phyloP scores from a whole-genome alignment of 805 yeast genomes.

The Candida yuanshanica region DNA sequence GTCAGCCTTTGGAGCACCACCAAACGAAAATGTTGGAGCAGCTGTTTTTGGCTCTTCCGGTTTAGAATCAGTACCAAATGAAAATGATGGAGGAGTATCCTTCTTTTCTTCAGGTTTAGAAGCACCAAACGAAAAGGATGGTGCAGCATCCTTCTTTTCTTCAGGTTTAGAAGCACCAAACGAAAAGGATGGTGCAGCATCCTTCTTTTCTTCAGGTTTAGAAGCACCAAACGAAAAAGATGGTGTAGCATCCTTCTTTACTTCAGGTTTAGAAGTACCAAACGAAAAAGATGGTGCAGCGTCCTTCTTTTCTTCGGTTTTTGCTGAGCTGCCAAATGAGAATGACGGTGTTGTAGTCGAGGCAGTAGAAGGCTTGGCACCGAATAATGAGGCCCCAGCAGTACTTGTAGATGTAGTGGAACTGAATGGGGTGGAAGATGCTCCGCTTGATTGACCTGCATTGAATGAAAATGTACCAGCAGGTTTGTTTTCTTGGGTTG shows the following conservation, averaged over 20 bases:
- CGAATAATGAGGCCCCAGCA: conserved; percentile 6
- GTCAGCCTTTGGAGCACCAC: conserved; percentile 1
- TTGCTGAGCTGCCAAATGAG: conserved; percentile 24
- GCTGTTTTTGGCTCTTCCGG: conserved; percentile 7
- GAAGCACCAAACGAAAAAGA: conserved; percentile 14
- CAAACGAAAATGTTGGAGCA: conserved; percentile 15
- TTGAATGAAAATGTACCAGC: conserved; percentile 24
- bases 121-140: not conserved
- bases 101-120: conserved; percentile 2
- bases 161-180: not conserved
- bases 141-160: conserved; percentile 1
- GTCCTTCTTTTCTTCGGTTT: not conserved
- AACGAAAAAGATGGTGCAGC: conserved; percentile 18
- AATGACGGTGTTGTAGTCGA: conserved; percentile 7
- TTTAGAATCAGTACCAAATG: conserved; percentile 18
- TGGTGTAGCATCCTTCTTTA: conserved; percentile 9
- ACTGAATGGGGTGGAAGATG: conserved; percentile 1
- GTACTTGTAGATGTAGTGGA: conserved; percentile 1
- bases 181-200: conserved; percentile 14
- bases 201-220: conserved; percentile 10
- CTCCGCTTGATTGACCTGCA: not conserved
- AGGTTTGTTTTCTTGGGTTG: conserved; percentile 12
- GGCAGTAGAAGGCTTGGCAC: conserved; percentile 8
- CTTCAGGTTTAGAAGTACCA: conserved; percentile 13
- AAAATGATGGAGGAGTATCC: conserved; percentile 11